phyloP scores from a whole-genome alignment of 805 yeast genomes.

The Metschnikowia cubensis region DNA sequence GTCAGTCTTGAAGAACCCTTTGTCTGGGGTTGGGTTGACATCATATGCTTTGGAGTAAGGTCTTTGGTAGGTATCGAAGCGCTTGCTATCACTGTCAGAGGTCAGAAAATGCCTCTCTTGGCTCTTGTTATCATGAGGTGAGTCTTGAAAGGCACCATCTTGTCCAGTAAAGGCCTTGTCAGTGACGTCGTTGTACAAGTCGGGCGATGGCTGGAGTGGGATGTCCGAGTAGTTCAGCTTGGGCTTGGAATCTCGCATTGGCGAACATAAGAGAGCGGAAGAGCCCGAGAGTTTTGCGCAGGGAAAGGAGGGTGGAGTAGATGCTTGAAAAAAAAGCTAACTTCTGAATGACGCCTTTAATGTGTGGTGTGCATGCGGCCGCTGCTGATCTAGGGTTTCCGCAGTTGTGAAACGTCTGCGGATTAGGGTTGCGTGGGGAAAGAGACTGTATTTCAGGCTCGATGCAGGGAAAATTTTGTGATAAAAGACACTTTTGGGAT shows the following conservation, averaged over 20 bases:
- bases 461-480: neutral
- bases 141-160: neutral
- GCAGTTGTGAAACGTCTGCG: constrained; percentile 5
- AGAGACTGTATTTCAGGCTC: neutral
- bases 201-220: constrained; percentile 2
- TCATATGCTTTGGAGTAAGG: neutral
- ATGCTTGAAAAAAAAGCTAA: neutral
- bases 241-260: constrained; percentile 4
- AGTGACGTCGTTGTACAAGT: constrained; percentile 1
- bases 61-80: neutral
- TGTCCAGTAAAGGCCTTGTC: neutral
- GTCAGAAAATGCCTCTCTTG: neutral
- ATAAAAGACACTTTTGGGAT: neutral
- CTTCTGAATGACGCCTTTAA: neutral
- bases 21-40: neutral
- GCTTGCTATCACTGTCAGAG: neutral
- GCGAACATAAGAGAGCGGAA: neutral
- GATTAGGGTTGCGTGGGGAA: neutral
- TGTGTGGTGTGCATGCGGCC: constrained; percentile 5
- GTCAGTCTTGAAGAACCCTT: neutral
- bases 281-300: neutral
- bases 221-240: neutral
- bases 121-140: neutral
- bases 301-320: neutral
- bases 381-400: constrained; percentile 3